Evolutionary conservation across 148 eudicot species (phyloP).

Genomic region (Vaccinium vitisidaea): DNA sequence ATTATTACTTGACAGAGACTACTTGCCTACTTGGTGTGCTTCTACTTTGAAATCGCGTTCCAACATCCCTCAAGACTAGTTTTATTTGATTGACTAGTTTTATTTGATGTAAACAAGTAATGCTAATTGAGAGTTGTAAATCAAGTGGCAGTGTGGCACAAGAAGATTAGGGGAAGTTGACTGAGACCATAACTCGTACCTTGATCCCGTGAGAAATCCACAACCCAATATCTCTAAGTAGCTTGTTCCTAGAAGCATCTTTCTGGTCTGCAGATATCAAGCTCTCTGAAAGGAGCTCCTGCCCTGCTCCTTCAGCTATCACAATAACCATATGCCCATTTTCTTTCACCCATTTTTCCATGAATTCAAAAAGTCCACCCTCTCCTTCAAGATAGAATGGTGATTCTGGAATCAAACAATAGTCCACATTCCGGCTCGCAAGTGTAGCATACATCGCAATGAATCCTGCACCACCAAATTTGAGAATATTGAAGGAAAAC

Average conservation of each 20-base stretch:
- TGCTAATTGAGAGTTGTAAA: not conserved
- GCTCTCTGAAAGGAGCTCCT: slow-evolving; percentile 68
- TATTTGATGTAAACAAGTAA: not conserved
- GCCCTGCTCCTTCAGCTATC: slow-evolving; percentile 98
- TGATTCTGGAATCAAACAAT: slow-evolving; percentile 96
- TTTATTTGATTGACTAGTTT: not conserved
- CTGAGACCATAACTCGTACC: slow-evolving; percentile 36
- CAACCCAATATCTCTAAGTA: slow-evolving; percentile 79
- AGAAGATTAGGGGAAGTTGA: not conserved
- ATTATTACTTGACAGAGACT: not conserved
- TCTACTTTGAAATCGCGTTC: not conserved
- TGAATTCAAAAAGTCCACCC: slow-evolving; percentile 82
- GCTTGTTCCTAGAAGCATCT: slow-evolving; percentile 92
- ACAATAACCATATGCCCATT: slow-evolving; percentile 96
- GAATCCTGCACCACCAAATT: slow-evolving; percentile 54
- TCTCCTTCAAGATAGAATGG: slow-evolving; percentile 85
- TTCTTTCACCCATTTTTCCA: slow-evolving; percentile 80
- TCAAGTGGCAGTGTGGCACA: too few relatives aligned
- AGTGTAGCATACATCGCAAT: slow-evolving; percentile 98
- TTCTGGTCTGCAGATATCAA: slow-evolving; percentile 34
- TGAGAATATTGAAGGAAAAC: slow-evolving; percentile 12
- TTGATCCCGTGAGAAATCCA: slow-evolving; percentile 84
- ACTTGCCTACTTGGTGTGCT: not conserved
- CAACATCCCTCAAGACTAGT: not conserved
- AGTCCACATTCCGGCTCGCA: slow-evolving; percentile 95